phyloP scores from a whole-genome alignment of 495 filamentous ascomycete species.

The Neurospora sp. region DNA sequence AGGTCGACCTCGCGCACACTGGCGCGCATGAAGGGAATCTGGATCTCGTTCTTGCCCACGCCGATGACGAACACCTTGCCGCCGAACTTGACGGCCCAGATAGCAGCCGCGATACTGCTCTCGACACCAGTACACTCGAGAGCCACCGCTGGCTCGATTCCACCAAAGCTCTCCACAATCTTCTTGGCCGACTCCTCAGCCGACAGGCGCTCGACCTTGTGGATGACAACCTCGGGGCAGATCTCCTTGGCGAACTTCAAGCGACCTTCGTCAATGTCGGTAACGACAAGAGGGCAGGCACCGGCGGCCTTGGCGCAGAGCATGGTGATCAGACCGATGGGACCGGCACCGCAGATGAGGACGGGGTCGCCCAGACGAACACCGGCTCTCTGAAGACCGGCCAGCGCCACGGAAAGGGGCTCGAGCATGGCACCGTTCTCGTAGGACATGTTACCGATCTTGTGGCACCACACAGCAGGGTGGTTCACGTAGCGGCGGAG shows the following conservation, averaged over 20 bases:
- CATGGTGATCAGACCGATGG: constrained; percentile 79
- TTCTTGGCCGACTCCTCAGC: constrained; percentile 60
- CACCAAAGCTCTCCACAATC: constrained; percentile 56
- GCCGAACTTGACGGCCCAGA: constrained; percentile 83
- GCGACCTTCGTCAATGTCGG: constrained; percentile 81
- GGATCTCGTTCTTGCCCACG: constrained; percentile 89
- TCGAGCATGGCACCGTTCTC: constrained; percentile 83
- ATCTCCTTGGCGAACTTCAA: constrained; percentile 73
- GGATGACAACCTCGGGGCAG: constrained; percentile 60
- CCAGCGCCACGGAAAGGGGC: constrained; percentile 75
- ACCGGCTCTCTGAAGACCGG: constrained; percentile 68
- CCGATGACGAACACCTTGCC: constrained; percentile 92
- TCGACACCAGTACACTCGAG: constrained; percentile 94
- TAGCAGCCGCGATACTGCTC: constrained; percentile 70
- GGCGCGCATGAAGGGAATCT: constrained; percentile 83
- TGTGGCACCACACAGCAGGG: constrained; percentile 85
- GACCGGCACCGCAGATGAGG: constrained; percentile 80
- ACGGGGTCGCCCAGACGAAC: constrained; percentile 74
- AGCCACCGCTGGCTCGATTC: constrained; percentile 63
- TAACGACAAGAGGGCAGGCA: constrained; percentile 78
- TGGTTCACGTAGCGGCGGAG: constrained; percentile 89
- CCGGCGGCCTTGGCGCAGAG: constrained; percentile 75
- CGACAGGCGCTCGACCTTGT: constrained; percentile 59
- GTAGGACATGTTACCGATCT: constrained; percentile 79
- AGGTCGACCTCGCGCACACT: constrained; percentile 87